phyloP scores from a whole-genome alignment of 371 early-diverging fungal genomes.

The Zancudomyces culisetae region DNA sequence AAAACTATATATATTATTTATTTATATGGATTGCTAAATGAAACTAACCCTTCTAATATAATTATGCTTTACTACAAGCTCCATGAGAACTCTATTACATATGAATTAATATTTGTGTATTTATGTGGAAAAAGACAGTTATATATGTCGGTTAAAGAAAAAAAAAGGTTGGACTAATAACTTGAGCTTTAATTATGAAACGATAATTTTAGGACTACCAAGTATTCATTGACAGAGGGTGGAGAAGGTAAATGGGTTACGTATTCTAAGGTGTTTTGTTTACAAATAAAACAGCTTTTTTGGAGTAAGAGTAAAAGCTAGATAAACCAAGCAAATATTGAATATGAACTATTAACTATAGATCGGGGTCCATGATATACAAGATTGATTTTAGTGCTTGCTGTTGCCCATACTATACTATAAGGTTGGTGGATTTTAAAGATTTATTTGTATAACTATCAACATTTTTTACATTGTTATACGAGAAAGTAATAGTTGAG shows the following conservation, averaged over 20 bases:
- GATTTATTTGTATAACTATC: background rate
- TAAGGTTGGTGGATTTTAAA: background rate
- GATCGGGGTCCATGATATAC: background rate
- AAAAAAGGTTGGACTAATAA: background rate
- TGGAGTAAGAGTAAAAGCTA: background rate
- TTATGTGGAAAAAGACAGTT: background rate
- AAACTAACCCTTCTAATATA: no score
- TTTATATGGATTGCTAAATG: no score
- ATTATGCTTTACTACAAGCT: no score
- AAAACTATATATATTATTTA: background rate
- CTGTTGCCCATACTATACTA: conserved; percentile 3
- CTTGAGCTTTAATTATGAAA: background rate
- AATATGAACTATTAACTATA: background rate
- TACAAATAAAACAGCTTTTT: background rate
- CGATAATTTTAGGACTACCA: conserved; percentile 24
- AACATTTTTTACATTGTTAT: background rate
- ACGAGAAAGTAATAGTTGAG: background rate
- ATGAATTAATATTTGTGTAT: no score
- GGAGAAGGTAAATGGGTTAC: conserved; percentile 30
- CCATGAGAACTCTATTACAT: no score
- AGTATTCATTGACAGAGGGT: conserved; percentile 33
- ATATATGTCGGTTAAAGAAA: background rate
- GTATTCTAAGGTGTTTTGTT: background rate
- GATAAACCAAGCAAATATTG: background rate
- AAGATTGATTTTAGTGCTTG: background rate